phyloP scores from a whole-genome alignment of 179 eudicot genomes.

The Nepenthes alata region DNA sequence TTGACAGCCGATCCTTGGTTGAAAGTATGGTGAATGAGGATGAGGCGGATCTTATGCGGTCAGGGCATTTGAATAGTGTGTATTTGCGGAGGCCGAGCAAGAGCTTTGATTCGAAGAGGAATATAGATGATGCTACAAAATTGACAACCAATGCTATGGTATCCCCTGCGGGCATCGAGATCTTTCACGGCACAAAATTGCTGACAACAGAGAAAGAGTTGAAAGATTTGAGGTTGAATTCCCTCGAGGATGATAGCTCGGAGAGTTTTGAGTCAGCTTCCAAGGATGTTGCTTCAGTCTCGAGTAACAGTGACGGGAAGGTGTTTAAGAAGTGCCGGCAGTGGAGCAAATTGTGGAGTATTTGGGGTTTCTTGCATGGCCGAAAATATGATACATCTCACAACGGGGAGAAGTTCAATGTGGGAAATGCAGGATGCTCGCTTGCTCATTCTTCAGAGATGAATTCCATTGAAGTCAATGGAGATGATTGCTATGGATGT shows the following conservation, averaged over 20 bases:
- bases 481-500: neutral
- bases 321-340: slow-evolving; percentile 35
- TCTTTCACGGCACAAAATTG: slow-evolving; percentile 32
- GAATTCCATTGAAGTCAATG: slow-evolving; percentile 9
- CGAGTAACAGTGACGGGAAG: slow-evolving; percentile 18
- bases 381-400: slow-evolving; percentile 17
- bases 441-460: slow-evolving; percentile 12
- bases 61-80: slow-evolving; percentile 27
- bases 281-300: slow-evolving; percentile 22
- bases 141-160: slow-evolving; percentile 18
- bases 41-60: slow-evolving; percentile 29
- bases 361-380: slow-evolving; percentile 35
- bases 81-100: slow-evolving; percentile 32
- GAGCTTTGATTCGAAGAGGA: slow-evolving; percentile 42
- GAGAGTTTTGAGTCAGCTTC: slow-evolving; percentile 32
- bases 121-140: slow-evolving; percentile 22
- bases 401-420: slow-evolving; percentile 12
- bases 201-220: slow-evolving; percentile 48
- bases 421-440: slow-evolving; percentile 9
- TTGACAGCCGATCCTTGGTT: slow-evolving; percentile 28
- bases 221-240: slow-evolving; percentile 34
- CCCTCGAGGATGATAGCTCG: slow-evolving; percentile 26
- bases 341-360: slow-evolving; percentile 57
- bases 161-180: slow-evolving; percentile 30
- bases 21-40: slow-evolving; percentile 40